phyloP scores from a whole-genome alignment of 2,329 filamentous ascomycete species.

The Chaetomiaceae sp. region DNA sequence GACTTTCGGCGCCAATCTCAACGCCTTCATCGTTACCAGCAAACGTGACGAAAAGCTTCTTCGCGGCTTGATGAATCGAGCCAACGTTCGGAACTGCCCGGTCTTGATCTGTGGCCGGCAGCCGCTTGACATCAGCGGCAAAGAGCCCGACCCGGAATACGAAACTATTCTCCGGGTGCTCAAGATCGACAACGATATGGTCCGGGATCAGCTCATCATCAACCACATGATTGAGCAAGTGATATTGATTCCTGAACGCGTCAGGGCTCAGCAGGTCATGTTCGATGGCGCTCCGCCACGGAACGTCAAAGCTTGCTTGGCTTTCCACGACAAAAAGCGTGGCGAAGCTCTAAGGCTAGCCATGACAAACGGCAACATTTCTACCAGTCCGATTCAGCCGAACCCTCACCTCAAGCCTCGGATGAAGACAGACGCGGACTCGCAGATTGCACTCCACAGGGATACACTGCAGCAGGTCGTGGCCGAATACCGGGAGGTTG shows the following conservation, averaged over 20 bases:
- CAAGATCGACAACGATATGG: conserved; percentile 72
- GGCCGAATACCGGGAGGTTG: conserved; percentile 48
- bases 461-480: conserved; percentile 51
- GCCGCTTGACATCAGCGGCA: conserved; percentile 52
- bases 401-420: conserved; percentile 53
- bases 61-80: conserved; percentile 56
- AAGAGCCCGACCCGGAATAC: conserved; percentile 69
- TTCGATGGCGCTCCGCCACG: conserved; percentile 54
- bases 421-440: conserved; percentile 74
- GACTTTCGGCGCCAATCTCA: conserved; percentile 63
- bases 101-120: conserved; percentile 60
- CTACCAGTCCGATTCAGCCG: conserved; percentile 35
- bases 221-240: conserved; percentile 77
- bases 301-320: conserved; percentile 71
- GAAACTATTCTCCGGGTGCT: conserved; percentile 77
- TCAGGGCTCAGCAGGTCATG: conserved; percentile 66
- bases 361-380: conserved; percentile 36
- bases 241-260: conserved; percentile 65
- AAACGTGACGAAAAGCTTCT: conserved; percentile 71
- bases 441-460: conserved; percentile 53
- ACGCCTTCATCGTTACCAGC: conserved; percentile 75
- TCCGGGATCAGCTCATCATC: conserved; percentile 80
- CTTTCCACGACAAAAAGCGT: conserved; percentile 56
- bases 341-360: conserved; percentile 57
- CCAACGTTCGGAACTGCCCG: conserved; percentile 44